phyloP scores from a whole-genome alignment of 768 basidiomycete genomes.

The Leccinellum luteum region DNA sequence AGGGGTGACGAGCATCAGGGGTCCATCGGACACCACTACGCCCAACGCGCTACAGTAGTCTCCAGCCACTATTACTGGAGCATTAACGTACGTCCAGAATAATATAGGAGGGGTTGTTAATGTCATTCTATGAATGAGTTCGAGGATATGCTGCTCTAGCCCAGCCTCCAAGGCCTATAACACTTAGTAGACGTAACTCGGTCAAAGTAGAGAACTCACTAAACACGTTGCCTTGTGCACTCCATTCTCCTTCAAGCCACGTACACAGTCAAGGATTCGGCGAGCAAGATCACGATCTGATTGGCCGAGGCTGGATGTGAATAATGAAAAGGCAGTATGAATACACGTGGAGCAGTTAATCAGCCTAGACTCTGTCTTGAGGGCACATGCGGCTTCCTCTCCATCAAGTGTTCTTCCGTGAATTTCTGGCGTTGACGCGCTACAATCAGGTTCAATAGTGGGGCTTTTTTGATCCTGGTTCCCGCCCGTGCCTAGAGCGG shows the following conservation, averaged over 20 bases:
- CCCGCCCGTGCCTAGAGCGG: conserved; percentile 15
- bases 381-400: conserved; percentile 47
- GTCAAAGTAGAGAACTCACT: conserved; percentile 25
- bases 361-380: conserved; percentile 22
- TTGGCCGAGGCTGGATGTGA: conserved; percentile 19
- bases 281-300: conserved; percentile 19
- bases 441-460: conserved; percentile 13
- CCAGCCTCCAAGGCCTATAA: conserved; percentile 15
- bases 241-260: conserved; percentile 22
- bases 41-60: conserved; percentile 53
- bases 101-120: conserved; percentile 51
- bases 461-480: conserved; percentile 10
- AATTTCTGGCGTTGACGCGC: conserved; percentile 9
- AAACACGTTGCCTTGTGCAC: conserved; percentile 28
- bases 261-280: conserved; percentile 16
- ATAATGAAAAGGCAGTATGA: conserved; percentile 16
- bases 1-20: conserved; percentile 53
- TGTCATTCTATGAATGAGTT: conserved; percentile 42
- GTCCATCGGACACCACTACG: conserved; percentile 45
- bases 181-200: conserved; percentile 4
- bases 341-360: conserved; percentile 35
- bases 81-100: conserved; percentile 67
- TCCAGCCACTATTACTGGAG: conserved; percentile 55
- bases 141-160: conserved; percentile 23
- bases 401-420: conserved; percentile 48